phyloP scores from a whole-genome alignment of 345 rosid species.

The Populus pruinosa region DNA sequence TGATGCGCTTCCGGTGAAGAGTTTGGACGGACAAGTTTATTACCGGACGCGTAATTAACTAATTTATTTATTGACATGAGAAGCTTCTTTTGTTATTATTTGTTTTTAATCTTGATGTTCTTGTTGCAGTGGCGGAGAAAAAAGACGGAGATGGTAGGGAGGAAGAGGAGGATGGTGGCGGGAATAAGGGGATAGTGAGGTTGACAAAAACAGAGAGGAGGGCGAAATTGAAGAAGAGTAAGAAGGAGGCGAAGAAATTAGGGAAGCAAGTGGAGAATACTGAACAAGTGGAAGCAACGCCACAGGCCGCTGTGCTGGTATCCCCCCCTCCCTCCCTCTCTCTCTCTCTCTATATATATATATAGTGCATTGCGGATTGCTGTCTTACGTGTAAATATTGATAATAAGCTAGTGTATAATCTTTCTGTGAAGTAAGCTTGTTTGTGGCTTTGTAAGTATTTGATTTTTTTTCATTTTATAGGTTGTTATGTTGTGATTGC shows the following conservation, averaged over 20 bases:
- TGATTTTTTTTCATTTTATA: too few species aligned
- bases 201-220: conserved; percentile 76
- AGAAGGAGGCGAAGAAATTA: conserved; percentile 70
- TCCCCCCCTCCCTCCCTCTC: not conserved
- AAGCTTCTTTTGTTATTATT: not conserved
- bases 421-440: not conserved
- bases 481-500: too few species aligned
- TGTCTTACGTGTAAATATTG: not conserved
- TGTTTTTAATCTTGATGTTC: not conserved
- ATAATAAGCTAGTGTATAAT: too few species aligned
- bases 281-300: conserved; percentile 48
- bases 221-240: conserved; percentile 67
- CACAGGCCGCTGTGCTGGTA: conserved; percentile 83
- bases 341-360: too few species aligned
- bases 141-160: conserved; percentile 16
- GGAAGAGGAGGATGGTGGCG: conserved; percentile 23
- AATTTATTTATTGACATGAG: not conserved
- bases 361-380: too few species aligned
- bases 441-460: too few species aligned
- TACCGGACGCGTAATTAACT: conserved; percentile 47
- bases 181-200: conserved; percentile 31
- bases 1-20: conserved; percentile 84
- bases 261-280: conserved; percentile 39
- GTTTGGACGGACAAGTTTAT: conserved; percentile 68
- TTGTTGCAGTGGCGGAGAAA: conserved; percentile 2